Conservation (phyloP, 805 yeast genomes). For the Candida tallmaniae region DNA sequence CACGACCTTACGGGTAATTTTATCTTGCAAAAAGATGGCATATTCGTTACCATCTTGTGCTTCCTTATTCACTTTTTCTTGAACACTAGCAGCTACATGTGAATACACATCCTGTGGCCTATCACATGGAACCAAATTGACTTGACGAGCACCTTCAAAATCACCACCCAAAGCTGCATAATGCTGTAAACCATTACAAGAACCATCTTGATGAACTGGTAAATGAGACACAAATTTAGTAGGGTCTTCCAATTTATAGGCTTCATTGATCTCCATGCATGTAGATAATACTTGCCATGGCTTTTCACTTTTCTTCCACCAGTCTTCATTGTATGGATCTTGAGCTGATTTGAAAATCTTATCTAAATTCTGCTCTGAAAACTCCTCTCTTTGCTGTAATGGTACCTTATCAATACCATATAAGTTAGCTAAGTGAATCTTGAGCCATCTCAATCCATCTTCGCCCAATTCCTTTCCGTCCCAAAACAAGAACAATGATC, state of each 20-base stretch:
- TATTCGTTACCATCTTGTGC: conserved; percentile 49
- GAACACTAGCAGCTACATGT: conserved; percentile 63
- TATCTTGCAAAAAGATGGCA: conserved; percentile 54
- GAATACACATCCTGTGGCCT: conserved; percentile 76
- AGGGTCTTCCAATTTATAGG: conserved; percentile 59
- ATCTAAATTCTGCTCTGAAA: conserved; percentile 53
- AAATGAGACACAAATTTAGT: conserved; percentile 61
- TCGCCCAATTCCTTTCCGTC: conserved; percentile 66
- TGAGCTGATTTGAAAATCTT: conserved; percentile 54
- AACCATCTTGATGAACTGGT: conserved; percentile 79
- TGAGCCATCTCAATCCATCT: conserved; percentile 66
- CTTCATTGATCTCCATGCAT: conserved; percentile 62
- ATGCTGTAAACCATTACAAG: conserved; percentile 44
- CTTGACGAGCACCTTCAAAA: conserved; percentile 76
- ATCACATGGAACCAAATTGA: conserved; percentile 65
- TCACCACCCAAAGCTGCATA: conserved; percentile 44
- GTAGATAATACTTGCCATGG: conserved; percentile 81
- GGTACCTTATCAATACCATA: conserved; percentile 75
- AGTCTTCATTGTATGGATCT: conserved; percentile 53
- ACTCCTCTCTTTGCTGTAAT: conserved; percentile 56
- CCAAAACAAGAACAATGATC: conserved; percentile 73
- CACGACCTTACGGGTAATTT: conserved; percentile 80
- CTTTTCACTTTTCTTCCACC: conserved; percentile 75
- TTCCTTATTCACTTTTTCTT: conserved; percentile 48
- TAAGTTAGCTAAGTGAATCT: conserved; percentile 68